Conservation (phyloP, 1,284 basidiomycete species). For the Neonothopanus nambi region DNA sequence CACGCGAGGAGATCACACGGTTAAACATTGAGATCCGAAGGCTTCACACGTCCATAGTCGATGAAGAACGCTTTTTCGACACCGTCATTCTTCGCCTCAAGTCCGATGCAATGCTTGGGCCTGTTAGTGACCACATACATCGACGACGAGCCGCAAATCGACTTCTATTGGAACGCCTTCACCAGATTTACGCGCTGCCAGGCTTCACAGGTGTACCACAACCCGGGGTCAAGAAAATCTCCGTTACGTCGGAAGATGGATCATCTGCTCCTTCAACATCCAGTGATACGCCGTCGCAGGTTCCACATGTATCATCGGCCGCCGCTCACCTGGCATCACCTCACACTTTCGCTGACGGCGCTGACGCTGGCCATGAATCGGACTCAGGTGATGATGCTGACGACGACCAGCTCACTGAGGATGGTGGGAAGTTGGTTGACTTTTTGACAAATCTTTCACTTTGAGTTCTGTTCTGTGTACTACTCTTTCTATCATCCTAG, state of each 20-base stretch:
- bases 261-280: neutral
- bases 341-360: neutral
- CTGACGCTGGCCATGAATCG: neutral
- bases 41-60: constrained; percentile 29
- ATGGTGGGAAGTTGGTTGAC: neutral
- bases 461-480: no score
- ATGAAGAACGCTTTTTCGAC: constrained; percentile 23
- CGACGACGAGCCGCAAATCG: neutral
- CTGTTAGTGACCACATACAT: neutral
- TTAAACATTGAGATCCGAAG: constrained; percentile 34
- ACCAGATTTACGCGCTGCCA: neutral
- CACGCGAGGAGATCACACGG: constrained; percentile 31
- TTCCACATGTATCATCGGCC: neutral
- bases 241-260: no score
- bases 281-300: no score
- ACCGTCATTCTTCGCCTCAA: neutral
- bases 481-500: no score
- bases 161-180: neutral
- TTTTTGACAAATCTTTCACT: neutral
- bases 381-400: neutral
- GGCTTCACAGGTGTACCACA: constrained; percentile 1
- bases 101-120: neutral
- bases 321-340: no score
- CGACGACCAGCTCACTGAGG: neutral
- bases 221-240: constrained; percentile 1